phyloP scores from a whole-genome alignment of 2,329 filamentous ascomycete species.

The Botrytis byssoidea region DNA sequence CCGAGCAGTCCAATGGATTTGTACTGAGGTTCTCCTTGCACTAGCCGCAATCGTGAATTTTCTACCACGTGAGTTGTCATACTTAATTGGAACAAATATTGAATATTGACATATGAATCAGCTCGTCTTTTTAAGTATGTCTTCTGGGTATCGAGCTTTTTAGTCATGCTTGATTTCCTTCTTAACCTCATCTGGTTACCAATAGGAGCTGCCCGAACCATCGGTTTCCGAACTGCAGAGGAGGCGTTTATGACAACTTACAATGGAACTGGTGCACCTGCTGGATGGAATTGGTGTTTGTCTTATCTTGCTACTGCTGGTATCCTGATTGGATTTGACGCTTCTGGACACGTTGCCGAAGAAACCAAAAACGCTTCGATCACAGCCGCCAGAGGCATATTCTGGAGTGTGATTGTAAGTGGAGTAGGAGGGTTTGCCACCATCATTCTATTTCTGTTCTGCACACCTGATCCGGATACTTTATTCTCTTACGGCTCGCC shows the following conservation, averaged over 20 bases:
- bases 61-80: constrained; percentile 20
- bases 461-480: constrained; percentile 24
- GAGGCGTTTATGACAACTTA: constrained; percentile 26
- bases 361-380: constrained; percentile 24
- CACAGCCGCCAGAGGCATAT: constrained; percentile 25
- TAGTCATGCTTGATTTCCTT: constrained; percentile 24
- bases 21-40: constrained; percentile 23
- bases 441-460: constrained; percentile 25
- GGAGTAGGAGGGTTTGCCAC: constrained; percentile 23
- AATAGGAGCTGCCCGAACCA: constrained; percentile 22
- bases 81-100: background rate
- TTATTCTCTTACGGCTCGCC: constrained; percentile 22
- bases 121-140: constrained; percentile 23
- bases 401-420: constrained; percentile 25
- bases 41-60: constrained; percentile 25
- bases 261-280: constrained; percentile 23
- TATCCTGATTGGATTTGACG: constrained; percentile 25
- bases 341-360: constrained; percentile 26
- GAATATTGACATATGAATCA: background rate
- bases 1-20: constrained; percentile 26
- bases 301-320: constrained; percentile 24
- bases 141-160: constrained; percentile 24
- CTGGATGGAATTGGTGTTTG: constrained; percentile 26
- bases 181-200: constrained; percentile 27
- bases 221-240: constrained; percentile 24